Conservation (phyloP, 2,329 filamentous ascomycete genomes). For the Malbranchea cinnamomea region DNA sequence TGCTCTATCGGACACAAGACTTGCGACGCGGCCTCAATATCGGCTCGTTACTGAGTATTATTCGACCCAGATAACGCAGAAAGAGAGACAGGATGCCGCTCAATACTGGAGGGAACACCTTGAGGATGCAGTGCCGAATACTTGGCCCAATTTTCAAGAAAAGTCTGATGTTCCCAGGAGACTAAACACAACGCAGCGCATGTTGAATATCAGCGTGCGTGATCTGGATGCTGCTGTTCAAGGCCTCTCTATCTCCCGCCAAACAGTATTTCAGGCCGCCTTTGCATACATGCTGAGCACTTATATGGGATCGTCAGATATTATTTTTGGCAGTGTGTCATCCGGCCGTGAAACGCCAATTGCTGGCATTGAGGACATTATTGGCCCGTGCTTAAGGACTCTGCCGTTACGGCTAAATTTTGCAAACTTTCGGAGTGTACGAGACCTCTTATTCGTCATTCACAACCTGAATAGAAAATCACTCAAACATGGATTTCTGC, state of each 20-base stretch:
- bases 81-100: slow-evolving; percentile 29
- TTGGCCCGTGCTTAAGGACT: slow-evolving; percentile 68
- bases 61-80: slow-evolving; percentile 12
- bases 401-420: slow-evolving; percentile 56
- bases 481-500: slow-evolving; percentile 47
- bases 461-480: slow-evolving; percentile 52
- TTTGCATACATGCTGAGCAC: slow-evolving; percentile 50
- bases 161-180: slow-evolving; percentile 14
- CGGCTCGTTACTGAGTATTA: slow-evolving; percentile 41
- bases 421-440: slow-evolving; percentile 33
- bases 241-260: slow-evolving; percentile 40
- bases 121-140: slow-evolving; percentile 36
- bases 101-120: slow-evolving; percentile 60
- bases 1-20: slow-evolving; percentile 27
- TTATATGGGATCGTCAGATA: slow-evolving; percentile 49
- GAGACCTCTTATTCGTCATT: slow-evolving; percentile 48
- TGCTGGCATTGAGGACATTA: slow-evolving; percentile 51
- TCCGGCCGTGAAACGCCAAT: slow-evolving; percentile 68
- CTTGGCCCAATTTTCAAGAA: slow-evolving; percentile 45
- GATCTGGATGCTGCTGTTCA: slow-evolving; percentile 25
- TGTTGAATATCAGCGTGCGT: slow-evolving; percentile 21
- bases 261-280: slow-evolving; percentile 63
- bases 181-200: slow-evolving; percentile 15
- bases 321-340: slow-evolving; percentile 63
- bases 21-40: slow-evolving; percentile 42